phyloP scores from a whole-genome alignment of 2,329 filamentous ascomycete genomes.

The Boeremia lycopersici region DNA sequence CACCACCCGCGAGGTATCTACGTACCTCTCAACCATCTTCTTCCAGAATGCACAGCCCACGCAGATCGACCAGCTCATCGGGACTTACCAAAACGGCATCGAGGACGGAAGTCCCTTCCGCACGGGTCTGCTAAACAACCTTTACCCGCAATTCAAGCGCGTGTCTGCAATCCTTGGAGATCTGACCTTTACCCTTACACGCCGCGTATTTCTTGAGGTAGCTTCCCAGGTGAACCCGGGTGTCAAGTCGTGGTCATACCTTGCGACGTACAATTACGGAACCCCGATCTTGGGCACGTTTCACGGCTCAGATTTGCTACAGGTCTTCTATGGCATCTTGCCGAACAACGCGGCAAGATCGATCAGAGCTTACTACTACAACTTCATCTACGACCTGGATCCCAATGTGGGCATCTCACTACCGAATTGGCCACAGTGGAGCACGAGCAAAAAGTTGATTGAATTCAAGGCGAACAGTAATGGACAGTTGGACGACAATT shows the following conservation, averaged over 20 bases:
- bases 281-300: conserved; percentile 77
- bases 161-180: conserved; percentile 78
- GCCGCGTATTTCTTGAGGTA: conserved; percentile 66
- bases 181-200: conserved; percentile 73
- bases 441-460: conserved; percentile 56
- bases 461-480: conserved; percentile 52
- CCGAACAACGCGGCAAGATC: conserved; percentile 66
- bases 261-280: conserved; percentile 73
- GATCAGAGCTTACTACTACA: conserved; percentile 73
- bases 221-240: conserved; percentile 57
- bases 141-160: conserved; percentile 79
- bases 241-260: conserved; percentile 75
- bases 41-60: conserved; percentile 62
- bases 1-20: conserved; percentile 61
- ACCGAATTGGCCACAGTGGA: conserved; percentile 63
- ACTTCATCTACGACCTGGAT: conserved; percentile 72
- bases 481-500: conserved; percentile 55
- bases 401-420: conserved; percentile 64
- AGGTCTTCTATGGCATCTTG: conserved; percentile 69
- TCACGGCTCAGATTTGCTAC: conserved; percentile 72
- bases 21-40: conserved; percentile 67
- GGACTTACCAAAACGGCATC: conserved; percentile 64
- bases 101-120: conserved; percentile 73
- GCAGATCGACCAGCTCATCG: conserved; percentile 63
- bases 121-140: conserved; percentile 70